phyloP scores from a whole-genome alignment of 2,329 filamentous ascomycete genomes.

The Ceratocystis alfenasii region DNA sequence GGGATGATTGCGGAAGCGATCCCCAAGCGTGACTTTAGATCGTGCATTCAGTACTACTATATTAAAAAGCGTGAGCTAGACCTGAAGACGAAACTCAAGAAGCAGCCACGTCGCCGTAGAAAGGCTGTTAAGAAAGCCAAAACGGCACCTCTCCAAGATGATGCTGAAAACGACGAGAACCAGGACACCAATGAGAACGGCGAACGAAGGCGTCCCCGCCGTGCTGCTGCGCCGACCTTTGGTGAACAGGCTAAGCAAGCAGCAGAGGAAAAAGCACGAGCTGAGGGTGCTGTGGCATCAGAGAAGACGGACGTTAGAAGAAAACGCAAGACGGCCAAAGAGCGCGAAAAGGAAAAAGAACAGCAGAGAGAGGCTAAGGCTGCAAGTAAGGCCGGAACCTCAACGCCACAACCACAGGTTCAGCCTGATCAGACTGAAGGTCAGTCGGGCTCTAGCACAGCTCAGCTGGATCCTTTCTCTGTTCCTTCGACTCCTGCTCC shows the following conservation, averaged over 20 bases:
- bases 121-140: constrained; percentile 47
- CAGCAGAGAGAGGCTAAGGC: constrained; percentile 29
- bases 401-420: constrained; percentile 23
- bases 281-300: constrained; percentile 10
- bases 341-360: constrained; percentile 37
- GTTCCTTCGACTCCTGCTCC: constrained; percentile 19
- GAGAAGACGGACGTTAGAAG: constrained; percentile 16
- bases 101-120: constrained; percentile 48
- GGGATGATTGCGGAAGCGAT: constrained; percentile 60
- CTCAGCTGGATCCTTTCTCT: not conserved
- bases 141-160: constrained; percentile 53
- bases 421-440: not conserved
- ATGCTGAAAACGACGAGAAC: constrained; percentile 50
- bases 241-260: constrained; percentile 39
- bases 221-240: constrained; percentile 60
- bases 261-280: constrained; percentile 20
- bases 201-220: constrained; percentile 48
- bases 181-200: constrained; percentile 48
- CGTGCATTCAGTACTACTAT: constrained; percentile 80
- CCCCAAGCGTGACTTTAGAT: constrained; percentile 57
- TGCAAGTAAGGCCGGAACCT: constrained; percentile 32
- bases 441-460: not conserved
- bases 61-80: constrained; percentile 63
- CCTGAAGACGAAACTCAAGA: constrained; percentile 64
- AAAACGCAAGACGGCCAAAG: constrained; percentile 29